Evolutionary conservation across 2,329 filamentous ascomycete species (phyloP).

Genomic region (Colletotrichum agaves): DNA sequence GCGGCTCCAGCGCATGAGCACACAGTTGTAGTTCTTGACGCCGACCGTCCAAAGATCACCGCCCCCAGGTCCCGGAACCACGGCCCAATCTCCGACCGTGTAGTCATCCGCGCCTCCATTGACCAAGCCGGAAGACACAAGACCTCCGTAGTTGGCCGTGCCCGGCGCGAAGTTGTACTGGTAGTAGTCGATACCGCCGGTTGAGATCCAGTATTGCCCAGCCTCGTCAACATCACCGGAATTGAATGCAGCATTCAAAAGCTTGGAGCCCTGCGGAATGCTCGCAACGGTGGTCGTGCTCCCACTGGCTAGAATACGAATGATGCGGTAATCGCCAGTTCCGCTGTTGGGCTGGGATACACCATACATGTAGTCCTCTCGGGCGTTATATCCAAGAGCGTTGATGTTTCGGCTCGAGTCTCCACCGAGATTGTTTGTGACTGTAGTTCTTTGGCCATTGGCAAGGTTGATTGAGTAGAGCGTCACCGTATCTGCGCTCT

Average conservation of each 20-base stretch:
- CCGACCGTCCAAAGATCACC: slow-evolving; percentile 39
- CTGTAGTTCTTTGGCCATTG: background rate
- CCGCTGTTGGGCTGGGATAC: slow-evolving; percentile 4
- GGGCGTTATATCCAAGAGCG: slow-evolving; percentile 41
- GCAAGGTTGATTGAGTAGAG: slow-evolving; percentile 38
- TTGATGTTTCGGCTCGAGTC: slow-evolving; percentile 37
- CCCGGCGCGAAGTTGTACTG: slow-evolving; percentile 39
- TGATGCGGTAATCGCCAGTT: slow-evolving; percentile 11
- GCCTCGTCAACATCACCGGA: slow-evolving; percentile 41
- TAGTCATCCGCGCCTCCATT: background rate
- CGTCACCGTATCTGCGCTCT: background rate
- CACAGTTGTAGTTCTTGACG: slow-evolving; percentile 4
- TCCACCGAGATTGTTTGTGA: slow-evolving; percentile 21
- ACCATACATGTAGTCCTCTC: slow-evolving; percentile 42
- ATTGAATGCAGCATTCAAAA: slow-evolving; percentile 9
- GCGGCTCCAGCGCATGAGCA: slow-evolving; percentile 38
- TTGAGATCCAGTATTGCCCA: slow-evolving; percentile 37
- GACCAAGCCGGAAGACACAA: slow-evolving; percentile 14
- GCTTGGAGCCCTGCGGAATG: slow-evolving; percentile 1
- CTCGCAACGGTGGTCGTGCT: slow-evolving; percentile 15
- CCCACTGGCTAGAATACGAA: slow-evolving; percentile 41
- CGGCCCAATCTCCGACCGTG: slow-evolving; percentile 39
- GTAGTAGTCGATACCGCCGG: slow-evolving; percentile 33
- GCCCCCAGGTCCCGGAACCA: slow-evolving; percentile 36
- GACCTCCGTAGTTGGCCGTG: slow-evolving; percentile 36